Evolutionary conservation across 163 green algal species (phyloP), one percentile per base, ranked within the genome.

Genomic region (Prototheca stagnorum): DNA sequence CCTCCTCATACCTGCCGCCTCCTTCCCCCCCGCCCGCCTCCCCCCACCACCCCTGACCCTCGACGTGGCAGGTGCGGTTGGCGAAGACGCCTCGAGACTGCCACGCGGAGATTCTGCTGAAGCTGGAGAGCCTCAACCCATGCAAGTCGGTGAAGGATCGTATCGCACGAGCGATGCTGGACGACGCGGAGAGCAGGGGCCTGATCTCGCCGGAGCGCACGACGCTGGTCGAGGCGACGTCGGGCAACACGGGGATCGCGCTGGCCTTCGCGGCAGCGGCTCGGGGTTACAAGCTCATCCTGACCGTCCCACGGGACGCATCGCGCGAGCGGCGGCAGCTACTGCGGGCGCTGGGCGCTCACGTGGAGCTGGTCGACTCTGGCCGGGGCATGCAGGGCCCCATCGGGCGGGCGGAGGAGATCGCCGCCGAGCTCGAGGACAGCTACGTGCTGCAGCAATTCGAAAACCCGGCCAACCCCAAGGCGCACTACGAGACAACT

Each of bases 1-100:
- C n/a, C n/a, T n/a, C n/a, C n/a, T n/a, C n/a, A n/a, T n/a, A n/a
- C n/a, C n/a, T n/a, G n/a, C n/a, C n/a, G n/a, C n/a, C n/a, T n/a
- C n/a, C n/a, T n/a, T n/a, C n/a, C n/a, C n/a, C n/a, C n/a, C n/a
- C n/a, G n/a, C n/a, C n/a, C n/a, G n/a, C n/a, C n/a, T n/a, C n/a
- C n/a, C n/a, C n/a, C n/a, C n/a, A n/a, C n/a, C n/a, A n/a, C n/a
- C n/a, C n/a, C n/a, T n/a, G n/a, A n/a, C n/a, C n/a, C n/a, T n/a
- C n/a, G n/a, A n/a, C n/a, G n/a, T n/a, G n/a, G n/a, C n/a, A n/a
- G n/a, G n/a, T n/a, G n/a, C n/a, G n/a, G 86, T 87, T 3, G 82
- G 63, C 41, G 96, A 98, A 73, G 62, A 96, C 24, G 89, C 96
- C 61, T 73, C 79, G 29, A 88, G 96, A 73, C 70, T 96, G 65